These are phyloP conservation scores for Cenchrus purpureus DNA, from an alignment of 176 grass and related monocot genomes.

Conservation along the genomic window DNA sequence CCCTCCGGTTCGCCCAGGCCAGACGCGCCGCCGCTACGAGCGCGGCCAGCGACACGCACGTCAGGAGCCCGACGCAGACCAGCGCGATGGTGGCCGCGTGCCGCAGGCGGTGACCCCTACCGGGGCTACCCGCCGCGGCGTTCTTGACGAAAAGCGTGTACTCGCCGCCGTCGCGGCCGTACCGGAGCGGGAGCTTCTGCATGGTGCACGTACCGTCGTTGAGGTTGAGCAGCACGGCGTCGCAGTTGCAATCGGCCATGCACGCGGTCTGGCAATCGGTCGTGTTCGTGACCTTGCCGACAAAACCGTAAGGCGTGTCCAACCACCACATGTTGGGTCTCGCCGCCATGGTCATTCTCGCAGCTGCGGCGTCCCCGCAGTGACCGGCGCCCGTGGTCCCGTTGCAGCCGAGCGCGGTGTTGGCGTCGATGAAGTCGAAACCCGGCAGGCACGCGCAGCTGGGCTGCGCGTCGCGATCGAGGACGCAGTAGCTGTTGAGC, in stretches of 20 bases:
- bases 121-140: not conserved
- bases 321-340: slow-evolving; percentile 35
- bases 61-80: not conserved
- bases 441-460: slow-evolving; percentile 39
- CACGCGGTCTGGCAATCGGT: slow-evolving; percentile 49
- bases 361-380: not conserved
- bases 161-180: slow-evolving; percentile 15
- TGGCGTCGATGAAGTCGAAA: slow-evolving; percentile 28
- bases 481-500: slow-evolving; percentile 41
- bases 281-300: slow-evolving; percentile 35
- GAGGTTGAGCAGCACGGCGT: slow-evolving; percentile 33
- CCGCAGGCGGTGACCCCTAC: not conserved
- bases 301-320: slow-evolving; percentile 33
- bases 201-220: slow-evolving; percentile 48
- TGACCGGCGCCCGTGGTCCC: not conserved
- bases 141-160: slow-evolving; percentile 51
- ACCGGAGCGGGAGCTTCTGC: slow-evolving; percentile 36
- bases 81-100: slow-evolving; percentile 10
- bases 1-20: slow-evolving; percentile 22
- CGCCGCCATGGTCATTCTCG: not conserved
- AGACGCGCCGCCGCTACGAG: slow-evolving; percentile 10
- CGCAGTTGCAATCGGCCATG: slow-evolving; percentile 47
- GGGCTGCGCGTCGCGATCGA: slow-evolving; percentile 17
- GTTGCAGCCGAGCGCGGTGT: not conserved
- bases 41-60: not conserved